Evolutionary conservation across 1,284 basidiomycete genomes (phyloP), one percentile per base, ranked within the genome.

Genomic region (Boletus calvinii): DNA sequence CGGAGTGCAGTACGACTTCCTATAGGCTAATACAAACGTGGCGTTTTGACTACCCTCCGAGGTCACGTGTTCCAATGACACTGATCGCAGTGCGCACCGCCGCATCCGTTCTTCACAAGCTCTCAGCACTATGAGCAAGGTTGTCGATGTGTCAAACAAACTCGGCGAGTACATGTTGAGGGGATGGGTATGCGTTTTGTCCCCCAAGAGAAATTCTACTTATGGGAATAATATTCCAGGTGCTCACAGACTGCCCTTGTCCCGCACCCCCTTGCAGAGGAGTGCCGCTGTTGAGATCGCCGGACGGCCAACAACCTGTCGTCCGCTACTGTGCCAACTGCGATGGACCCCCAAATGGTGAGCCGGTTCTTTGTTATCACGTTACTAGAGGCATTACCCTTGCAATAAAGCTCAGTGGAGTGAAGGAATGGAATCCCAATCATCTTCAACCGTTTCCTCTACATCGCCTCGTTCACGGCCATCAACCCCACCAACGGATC

Each of bases 401-500:
- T 15, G n/a, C 54, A 38, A 54, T 56, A 44, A 48, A 66, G 67
- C 52, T 18, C 69, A 57, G 52, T 51, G 32, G 46, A 50, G 36
- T 46, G 58, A 55, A 40, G 68, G 51, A 45, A 50, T 54, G 17
- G 68, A 62, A 40, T 65, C 70, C 18, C 61, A 61, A 35, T 71
- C 78, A 18, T 73, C 78, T 4, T 75, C 78, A 0, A 80, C 75
- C 48, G 61, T 68, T 32, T 75, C 77, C 13, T 79, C 80, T 12
- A 73, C 70, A 48, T 80, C 79, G 15, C 72, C 72, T 52, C 58
- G 67, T 41, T 87, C 87, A 20, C 74, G 83, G 9, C 72, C 81
- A 35, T 87, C 87, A 1, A 91, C 88, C 0, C 85, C 88, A 17
- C 81, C 83, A 2, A 91, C 88, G 5, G 87, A 90, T 56, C 60